Percentiles rank a stretch among this genome's conserved stretches.
Conservation (phyloP, 2,329 filamentous ascomycete genomes). For the Aureobasidium zeae region DNA sequence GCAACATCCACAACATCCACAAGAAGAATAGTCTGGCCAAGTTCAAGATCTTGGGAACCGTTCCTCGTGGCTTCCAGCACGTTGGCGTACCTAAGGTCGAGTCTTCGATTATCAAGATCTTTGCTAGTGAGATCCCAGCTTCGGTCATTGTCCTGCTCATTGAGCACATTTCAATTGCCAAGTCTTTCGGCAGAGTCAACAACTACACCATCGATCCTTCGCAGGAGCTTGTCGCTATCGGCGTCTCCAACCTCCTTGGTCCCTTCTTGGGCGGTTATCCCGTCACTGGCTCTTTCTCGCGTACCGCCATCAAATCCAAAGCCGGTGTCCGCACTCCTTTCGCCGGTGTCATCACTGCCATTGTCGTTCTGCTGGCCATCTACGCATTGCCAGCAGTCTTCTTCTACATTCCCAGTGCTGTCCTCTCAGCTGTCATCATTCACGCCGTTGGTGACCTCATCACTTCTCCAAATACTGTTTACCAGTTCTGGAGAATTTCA, state of each 20-base stretch:
- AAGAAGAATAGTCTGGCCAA: conserved; percentile 32
- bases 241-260: conserved; percentile 78
- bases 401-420: conserved; percentile 80
- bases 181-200: conserved; percentile 91
- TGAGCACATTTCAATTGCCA: conserved; percentile 94
- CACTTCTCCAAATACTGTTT: conserved; percentile 80
- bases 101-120: conserved; percentile 54
- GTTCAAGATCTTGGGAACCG: conserved; percentile 65
- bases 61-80: conserved; percentile 80
- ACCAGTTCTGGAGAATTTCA: conserved; percentile 91
- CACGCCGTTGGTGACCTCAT: conserved; percentile 91
- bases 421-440: conserved; percentile 82
- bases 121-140: conserved; percentile 66
- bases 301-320: conserved; percentile 95
- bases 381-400: conserved; percentile 84
- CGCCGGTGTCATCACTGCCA: conserved; percentile 77
- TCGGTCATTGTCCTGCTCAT: conserved; percentile 91
- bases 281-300: conserved; percentile 88
- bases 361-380: conserved; percentile 79
- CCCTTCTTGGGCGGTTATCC: conserved; percentile 90
- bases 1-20: conserved; percentile 52
- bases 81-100: conserved; percentile 65
- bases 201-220: conserved; percentile 95
- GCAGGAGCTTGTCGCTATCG: conserved; percentile 91
- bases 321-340: conserved; percentile 88